A percentile compares a stretch with the other conserved stretches of the same genome.
Conservation (phyloP, 495 filamentous ascomycete genomes). For the Tuber borchii region DNA sequence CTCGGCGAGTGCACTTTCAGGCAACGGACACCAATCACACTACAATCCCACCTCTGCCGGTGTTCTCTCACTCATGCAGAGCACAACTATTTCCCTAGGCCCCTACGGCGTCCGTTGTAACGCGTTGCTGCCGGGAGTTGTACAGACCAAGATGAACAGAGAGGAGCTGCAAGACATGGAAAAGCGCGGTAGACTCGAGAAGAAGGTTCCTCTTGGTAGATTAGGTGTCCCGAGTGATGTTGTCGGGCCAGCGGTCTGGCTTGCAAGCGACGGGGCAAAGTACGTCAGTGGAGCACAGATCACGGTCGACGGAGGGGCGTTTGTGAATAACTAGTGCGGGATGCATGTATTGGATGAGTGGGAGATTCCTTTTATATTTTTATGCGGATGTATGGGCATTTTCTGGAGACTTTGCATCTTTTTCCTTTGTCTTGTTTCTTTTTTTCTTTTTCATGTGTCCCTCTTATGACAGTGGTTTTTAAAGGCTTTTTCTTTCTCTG, state of each 20-base stretch:
- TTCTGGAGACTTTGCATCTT: background rate
- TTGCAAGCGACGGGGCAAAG: constrained; percentile 43
- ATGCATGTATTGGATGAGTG: background rate
- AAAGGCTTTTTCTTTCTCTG: background rate
- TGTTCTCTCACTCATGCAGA: constrained; percentile 34
- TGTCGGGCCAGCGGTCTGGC: constrained; percentile 42
- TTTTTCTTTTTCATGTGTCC: background rate
- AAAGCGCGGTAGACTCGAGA: constrained; percentile 52
- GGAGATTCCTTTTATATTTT: constrained; percentile 6
- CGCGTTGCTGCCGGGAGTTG: constrained; percentile 48
- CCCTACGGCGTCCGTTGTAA: constrained; percentile 40
- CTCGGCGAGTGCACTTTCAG: constrained; percentile 26
- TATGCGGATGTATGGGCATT: background rate
- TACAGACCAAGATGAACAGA: constrained; percentile 48
- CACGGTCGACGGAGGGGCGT: constrained; percentile 42
- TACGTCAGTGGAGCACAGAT: constrained; percentile 42
- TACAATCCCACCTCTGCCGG: constrained; percentile 39
- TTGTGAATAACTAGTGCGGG: constrained; percentile 32
- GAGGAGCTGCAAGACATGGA: constrained; percentile 54
- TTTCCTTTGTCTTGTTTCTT: background rate
- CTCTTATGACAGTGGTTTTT: background rate
- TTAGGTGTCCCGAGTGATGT: constrained; percentile 48
- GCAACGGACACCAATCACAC: constrained; percentile 36
- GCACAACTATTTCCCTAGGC: constrained; percentile 33
- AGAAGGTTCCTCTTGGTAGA: constrained; percentile 54